phyloP scores from a whole-genome alignment of 148 eudicot species.

The Selenicereus undatus region DNA sequence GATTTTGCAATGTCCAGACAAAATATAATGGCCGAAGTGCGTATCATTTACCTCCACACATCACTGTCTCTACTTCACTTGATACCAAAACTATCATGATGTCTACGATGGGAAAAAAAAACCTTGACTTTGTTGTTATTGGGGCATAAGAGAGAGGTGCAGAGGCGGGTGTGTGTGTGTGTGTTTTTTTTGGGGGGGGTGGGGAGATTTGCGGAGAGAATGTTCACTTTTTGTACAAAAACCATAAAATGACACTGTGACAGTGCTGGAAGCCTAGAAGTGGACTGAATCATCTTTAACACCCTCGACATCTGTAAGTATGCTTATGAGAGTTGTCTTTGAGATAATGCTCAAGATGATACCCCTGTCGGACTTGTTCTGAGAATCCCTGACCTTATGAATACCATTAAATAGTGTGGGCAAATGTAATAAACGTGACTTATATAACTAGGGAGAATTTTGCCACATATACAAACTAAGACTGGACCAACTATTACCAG shows the following conservation, averaged over 20 bases:
- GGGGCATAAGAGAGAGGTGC: background rate
- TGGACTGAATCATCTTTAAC: background rate
- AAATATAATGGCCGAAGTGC: background rate
- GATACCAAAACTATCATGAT: too few relatives aligned
- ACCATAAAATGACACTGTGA: background rate
- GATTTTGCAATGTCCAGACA: background rate
- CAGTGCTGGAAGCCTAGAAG: background rate
- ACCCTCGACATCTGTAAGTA: background rate
- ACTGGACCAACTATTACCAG: background rate
- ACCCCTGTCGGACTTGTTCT: background rate
- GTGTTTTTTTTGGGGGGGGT: too few relatives aligned
- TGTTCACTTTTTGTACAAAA: background rate
- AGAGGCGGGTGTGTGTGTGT: too few relatives aligned
- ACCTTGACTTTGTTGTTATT: too few relatives aligned
- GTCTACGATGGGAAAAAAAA: background rate
- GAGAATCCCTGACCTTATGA: background rate
- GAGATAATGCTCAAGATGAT: background rate
- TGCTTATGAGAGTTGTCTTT: background rate
- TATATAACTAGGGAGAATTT: background rate
- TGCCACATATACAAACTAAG: background rate
- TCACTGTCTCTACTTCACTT: background rate
- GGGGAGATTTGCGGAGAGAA: too few relatives aligned
- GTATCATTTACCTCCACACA: background rate
- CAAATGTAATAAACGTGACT: background rate
- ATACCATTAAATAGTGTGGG: background rate